Base-by-base conservation (phyloP, 495 filamentous ascomycete species). In the Aspergillus wentii region DNA sequence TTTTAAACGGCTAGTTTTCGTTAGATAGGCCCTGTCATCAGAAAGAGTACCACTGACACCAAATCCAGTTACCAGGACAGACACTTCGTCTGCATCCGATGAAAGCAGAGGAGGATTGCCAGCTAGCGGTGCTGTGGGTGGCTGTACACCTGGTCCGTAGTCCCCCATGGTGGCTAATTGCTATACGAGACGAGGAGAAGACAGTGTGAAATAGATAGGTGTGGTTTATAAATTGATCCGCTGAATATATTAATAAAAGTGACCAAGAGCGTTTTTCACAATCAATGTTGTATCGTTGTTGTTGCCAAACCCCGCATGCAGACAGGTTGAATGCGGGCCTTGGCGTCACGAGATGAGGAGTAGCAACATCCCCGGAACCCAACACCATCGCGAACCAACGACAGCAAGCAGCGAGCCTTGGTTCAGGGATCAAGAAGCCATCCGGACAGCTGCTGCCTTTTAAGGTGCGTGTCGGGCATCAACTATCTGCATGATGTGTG, bases 11-110 rank as follows among this genome's bases (percentile, higher is more conserved):
- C 83, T 86, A 53, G 23, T 43, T 13, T 29, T 27, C 27, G 22
- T 45, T 18, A 33, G 17, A 25, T 36, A 33, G 21, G 41, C 43
- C 34, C 33, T 23, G 39, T 41, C 34, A 43, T 44, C 20, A 35
- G 27, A 32, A 5, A 23, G 33, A 28, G 40, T 18, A 43, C 44
- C 38, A 66, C 79, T 56, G 69, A 87, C 84, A 27, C 73, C 79
- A 47, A 86, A 88, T 20, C 84, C 84, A 11, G 83, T 87, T 40
- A 88, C 71, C 29, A 86, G 56, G 27, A 88, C 79, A 15, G 69
- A 82, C 48, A 86, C 57, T 49, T 82, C 77, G 21, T 59, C 53
- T 8, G 49, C 27, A 11, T 48, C 42, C 4, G 42, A 31, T 8
- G 47, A 27, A 10, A 44, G 35, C 6, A 37, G 35, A 10, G 56